Base-by-base conservation (phyloP, 108 stramenopile genomes). In the Skeletonema tropicum region DNA sequence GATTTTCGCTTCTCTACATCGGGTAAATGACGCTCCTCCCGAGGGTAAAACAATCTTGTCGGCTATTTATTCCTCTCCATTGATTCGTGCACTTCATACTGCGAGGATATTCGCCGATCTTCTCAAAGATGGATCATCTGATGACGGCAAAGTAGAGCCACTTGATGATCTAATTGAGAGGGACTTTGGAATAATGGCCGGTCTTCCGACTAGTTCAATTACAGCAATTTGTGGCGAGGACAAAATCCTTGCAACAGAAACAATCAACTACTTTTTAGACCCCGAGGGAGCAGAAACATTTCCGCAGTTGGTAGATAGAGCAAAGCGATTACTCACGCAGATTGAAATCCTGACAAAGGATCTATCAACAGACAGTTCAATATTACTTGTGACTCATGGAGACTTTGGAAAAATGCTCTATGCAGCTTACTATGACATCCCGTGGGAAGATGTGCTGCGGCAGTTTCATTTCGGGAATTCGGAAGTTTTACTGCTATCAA, bases 391-490 rank as follows among this genome's bases (percentile, higher is more conserved):
- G 39, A 82, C 83, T 2, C 86, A 87, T 61, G 83, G 86, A 25
- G 86, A 87, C 59, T 84, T 87, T 74, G 86, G 86, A 0, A 87
- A 87, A 58, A 87, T 85, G 83, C 57, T 87, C 7, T 85, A 84
- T 33, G 86, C 86, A 12, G 80, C 83, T 0, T 87, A 75, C 46
- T 87, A 87, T 68, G 60, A 82, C 26, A 48, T 87, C 6, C 59
- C 74, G 45, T 87, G 86, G 86, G 58, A 78, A 48, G 80, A 82
- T 19, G 86, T 87, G 3, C 36, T 87, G n/a, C 52, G 31, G 17
- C 81, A 82, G 38, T 87, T 87, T 72, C 83, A 87, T 41, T 87
- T 87, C 68, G 86, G 83, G 4, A 87, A 87, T 36, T 76, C 76
- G 0, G 83, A 84, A 41, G 80, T 87, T 0, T 58, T 86, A 6